These are phyloP conservation scores for Elongisporangium senticosum DNA, from an alignment of 352 stramenopile species.

Conservation along the genomic window DNA sequence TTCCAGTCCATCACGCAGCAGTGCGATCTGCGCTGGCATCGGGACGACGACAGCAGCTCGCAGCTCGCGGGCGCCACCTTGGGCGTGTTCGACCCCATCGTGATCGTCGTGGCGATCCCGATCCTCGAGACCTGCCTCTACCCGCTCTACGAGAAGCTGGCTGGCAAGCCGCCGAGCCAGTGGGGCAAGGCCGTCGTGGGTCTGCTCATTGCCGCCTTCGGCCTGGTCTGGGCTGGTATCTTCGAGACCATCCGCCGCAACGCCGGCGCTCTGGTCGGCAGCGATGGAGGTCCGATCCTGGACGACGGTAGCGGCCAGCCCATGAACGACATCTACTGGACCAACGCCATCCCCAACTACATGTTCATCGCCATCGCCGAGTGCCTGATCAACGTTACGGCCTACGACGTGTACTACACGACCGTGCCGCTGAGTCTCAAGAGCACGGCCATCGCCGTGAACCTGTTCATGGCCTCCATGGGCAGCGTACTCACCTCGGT, in stretches of 20 bases:
- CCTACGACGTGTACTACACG: slow-evolving; percentile 59
- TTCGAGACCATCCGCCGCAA: slow-evolving; percentile 42
- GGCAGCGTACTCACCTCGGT: slow-evolving; percentile 41
- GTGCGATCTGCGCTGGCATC: slow-evolving; percentile 36
- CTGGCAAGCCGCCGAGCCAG: slow-evolving; percentile 20
- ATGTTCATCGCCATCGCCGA: slow-evolving; percentile 49
- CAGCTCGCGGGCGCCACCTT: slow-evolving; percentile 42
- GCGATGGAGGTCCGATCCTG: slow-evolving; percentile 22
- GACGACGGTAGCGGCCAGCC: slow-evolving; percentile 28
- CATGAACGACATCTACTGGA: slow-evolving; percentile 63
- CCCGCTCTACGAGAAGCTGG: slow-evolving; percentile 22
- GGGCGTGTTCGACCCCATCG: slow-evolving; percentile 34
- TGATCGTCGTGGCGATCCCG: slow-evolving; percentile 31
- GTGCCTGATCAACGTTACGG: slow-evolving; percentile 58
- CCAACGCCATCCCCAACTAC: slow-evolving; percentile 43
- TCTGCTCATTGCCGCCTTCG: slow-evolving; percentile 23
- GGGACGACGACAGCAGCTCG: slow-evolving; percentile 16
- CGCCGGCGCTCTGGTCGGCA: slow-evolving; percentile 19
- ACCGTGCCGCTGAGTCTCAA: slow-evolving; percentile 47
- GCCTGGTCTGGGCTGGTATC: slow-evolving; percentile 29
- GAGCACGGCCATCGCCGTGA: slow-evolving; percentile 35
- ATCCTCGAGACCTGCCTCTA: slow-evolving; percentile 29
- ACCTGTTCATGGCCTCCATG: slow-evolving; percentile 41
- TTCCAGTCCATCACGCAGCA: slow-evolving; percentile 60
- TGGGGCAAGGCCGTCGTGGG: slow-evolving; percentile 23